Base-by-base conservation (phyloP, 2,329 filamentous ascomycete genomes). In the Stenocarpella maydis region DNA sequence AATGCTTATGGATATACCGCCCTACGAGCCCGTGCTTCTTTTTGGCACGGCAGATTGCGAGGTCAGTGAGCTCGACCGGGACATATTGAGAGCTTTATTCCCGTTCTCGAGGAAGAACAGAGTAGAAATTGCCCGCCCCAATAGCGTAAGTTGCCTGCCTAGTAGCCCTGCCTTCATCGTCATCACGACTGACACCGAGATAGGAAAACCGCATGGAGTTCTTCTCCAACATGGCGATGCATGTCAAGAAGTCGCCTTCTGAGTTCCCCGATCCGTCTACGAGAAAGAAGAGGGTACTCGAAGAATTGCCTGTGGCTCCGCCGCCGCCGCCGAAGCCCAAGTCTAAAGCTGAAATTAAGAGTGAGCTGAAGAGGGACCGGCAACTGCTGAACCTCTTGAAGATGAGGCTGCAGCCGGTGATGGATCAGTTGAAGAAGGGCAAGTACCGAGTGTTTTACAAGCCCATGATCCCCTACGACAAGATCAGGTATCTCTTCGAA, bases 401-500 rank as follows among this genome's bases (percentile, higher is more conserved):
- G 82, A 90, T 97, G 47, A 85, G 91, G 65, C 89, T 99, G 67
- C 95, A 98, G 79, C 94, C 93, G 2, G 93, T 98, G 74, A 98
- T 99, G 94, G 95, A 99, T 74, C 94, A 98, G 80, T 93, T 99
- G 77, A 96, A 97, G 79, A 86, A 87, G 71, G 58, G 58, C 6
- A 94, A 92, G 77, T 97, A 97, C 82, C 93, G 91, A 77, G 94
- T 94, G 74, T 98, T 98, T 81, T 88, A 94, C 71, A 89, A 90
- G 67, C 91, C 93, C 1, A 88, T 93, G 50, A 91, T 99, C 71
- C 89, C 93, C 2, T 90, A 93, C 64, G 80, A 81, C 14, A 87
- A 90, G 72, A 94, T 97, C 70, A 86, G 90, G 24, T 97, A 98
- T 78, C 84, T 98, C 1, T 93, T 93, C 75, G 90, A 94, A 34